phyloP scores from a whole-genome alignment of 2,329 filamentous ascomycete genomes.

The Annulohypoxylon truncatum region DNA sequence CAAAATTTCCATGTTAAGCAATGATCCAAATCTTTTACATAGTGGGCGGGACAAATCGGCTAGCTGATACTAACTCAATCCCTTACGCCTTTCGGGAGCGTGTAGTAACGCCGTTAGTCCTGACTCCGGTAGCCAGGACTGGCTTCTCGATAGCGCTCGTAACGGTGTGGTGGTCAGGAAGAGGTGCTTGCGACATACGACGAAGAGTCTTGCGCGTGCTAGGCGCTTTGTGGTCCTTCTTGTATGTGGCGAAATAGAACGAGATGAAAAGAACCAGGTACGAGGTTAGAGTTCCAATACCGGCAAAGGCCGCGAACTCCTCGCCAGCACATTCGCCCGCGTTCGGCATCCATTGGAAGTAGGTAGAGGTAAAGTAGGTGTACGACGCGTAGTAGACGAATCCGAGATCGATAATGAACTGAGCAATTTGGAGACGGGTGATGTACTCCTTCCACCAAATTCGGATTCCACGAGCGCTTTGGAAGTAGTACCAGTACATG shows the following conservation, averaged over 20 bases:
- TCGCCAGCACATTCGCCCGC: constrained; percentile 89
- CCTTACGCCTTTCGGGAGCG: constrained; percentile 77
- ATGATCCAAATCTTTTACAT: constrained; percentile 29
- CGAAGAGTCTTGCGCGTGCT: constrained; percentile 83
- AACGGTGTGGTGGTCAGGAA: constrained; percentile 85
- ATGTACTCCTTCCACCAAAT: constrained; percentile 99
- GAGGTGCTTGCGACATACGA: constrained; percentile 72
- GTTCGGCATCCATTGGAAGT: constrained; percentile 88
- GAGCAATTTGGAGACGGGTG: constrained; percentile 94
- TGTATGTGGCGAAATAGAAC: constrained; percentile 98
- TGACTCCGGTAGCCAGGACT: constrained; percentile 65
- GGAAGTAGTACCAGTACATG: constrained; percentile 99
- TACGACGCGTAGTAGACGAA: constrained; percentile 99
- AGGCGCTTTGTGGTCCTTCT: constrained; percentile 81
- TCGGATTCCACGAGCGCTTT: constrained; percentile 91
- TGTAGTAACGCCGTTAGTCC: constrained; percentile 70
- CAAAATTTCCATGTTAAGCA: constrained; percentile 20
- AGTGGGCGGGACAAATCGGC: constrained; percentile 17
- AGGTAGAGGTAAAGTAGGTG: constrained; percentile 95
- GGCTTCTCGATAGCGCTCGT: constrained; percentile 65
- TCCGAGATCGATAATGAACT: constrained; percentile 96
- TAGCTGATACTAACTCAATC: not conserved
- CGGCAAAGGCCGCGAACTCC: constrained; percentile 94
- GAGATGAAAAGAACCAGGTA: constrained; percentile 99
- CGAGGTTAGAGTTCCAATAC: constrained; percentile 90